A percentile compares a stretch with the other conserved stretches of the same genome.
Conservation (phyloP, 345 rosid species). For the Syzygium oleosum region DNA sequence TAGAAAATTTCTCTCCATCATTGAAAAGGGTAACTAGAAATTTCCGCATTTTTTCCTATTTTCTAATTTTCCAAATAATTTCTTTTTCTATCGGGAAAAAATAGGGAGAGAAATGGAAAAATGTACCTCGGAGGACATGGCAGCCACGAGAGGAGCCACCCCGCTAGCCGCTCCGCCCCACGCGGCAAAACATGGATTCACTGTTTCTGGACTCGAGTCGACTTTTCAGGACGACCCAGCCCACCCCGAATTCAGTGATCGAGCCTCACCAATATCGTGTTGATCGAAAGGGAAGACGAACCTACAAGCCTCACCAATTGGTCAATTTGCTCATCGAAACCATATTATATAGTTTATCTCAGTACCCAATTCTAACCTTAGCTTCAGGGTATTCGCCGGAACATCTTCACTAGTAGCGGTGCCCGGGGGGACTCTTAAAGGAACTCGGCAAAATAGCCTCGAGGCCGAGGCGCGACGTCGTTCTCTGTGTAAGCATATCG, state of each 20-base stretch:
- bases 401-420: neutral
- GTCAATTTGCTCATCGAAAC: neutral
- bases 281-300: neutral
- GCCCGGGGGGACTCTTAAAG: neutral
- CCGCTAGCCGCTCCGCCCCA: constrained; percentile 75
- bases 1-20: neutral
- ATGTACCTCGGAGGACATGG: constrained; percentile 60
- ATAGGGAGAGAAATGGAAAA: neutral
- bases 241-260: neutral
- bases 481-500: neutral
- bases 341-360: neutral
- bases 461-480: fast-evolving
- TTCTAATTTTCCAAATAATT: neutral
- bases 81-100: neutral
- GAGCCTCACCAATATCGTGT: neutral
- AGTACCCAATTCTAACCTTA: neutral
- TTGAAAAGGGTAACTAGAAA: neutral
- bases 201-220: neutral
- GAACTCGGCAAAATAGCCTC: neutral
- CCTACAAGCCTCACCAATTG: neutral
- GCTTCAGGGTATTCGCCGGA: fast-evolving
- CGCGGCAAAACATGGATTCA: too few relatives aligned
- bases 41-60: neutral
- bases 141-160: constrained; percentile 77
- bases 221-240: neutral